Conservation (phyloP, 345 rosid genomes). For the Linum tenue region DNA sequence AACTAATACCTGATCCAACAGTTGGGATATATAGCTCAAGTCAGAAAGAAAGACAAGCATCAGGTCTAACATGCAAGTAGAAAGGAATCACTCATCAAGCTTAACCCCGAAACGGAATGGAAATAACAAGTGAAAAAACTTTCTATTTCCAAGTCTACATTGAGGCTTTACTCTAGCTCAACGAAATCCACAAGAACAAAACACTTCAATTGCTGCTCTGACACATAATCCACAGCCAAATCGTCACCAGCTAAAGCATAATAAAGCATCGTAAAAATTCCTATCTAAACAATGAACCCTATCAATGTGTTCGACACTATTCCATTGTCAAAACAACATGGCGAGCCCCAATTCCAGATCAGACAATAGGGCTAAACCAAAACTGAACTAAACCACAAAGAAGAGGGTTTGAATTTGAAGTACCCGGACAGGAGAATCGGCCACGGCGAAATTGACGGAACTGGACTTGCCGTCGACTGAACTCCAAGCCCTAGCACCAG, state of each 20-base stretch:
- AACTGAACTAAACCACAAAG: background rate
- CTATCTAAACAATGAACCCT: background rate
- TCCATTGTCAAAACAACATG: background rate
- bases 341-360: background rate
- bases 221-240: background rate
- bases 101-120: background rate
- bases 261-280: background rate
- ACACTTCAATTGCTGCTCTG: background rate
- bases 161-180: background rate
- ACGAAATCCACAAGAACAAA: background rate
- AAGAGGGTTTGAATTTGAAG: background rate
- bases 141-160: background rate
- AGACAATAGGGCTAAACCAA: background rate
- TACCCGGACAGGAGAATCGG: constrained; percentile 35
- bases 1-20: background rate
- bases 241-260: background rate
- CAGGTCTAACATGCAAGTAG: background rate
- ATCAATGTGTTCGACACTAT: background rate
- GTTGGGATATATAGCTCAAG: background rate
- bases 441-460: constrained; percentile 6
- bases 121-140: background rate
- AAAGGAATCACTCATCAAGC: background rate
- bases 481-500: constrained; percentile 40
- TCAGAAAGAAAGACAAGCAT: no score
- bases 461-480: constrained; percentile 35